These are phyloP conservation scores for Pistacia atlantica DNA, from an alignment of 345 rosid species.

Conservation along the genomic window DNA sequence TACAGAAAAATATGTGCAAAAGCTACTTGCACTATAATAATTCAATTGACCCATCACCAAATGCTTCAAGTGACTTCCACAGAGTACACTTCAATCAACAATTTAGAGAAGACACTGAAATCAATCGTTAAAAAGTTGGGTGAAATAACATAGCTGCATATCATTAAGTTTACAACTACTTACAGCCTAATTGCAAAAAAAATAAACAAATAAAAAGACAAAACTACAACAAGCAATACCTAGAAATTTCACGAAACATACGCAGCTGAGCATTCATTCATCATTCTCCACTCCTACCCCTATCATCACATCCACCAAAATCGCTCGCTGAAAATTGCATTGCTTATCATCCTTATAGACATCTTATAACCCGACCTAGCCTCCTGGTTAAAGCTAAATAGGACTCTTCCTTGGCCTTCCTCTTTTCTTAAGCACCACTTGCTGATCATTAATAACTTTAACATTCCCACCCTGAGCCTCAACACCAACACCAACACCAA, in stretches of 20 bases:
- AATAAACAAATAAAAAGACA: background rate
- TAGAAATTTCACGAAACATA: slow-evolving; percentile 8
- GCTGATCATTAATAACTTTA: slow-evolving; percentile 19
- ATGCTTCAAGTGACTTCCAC: no score
- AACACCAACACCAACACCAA: slow-evolving; percentile 5
- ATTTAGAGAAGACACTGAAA: no score
- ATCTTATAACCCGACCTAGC: background rate
- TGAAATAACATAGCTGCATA: no score
- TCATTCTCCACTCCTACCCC: slow-evolving; percentile 1
- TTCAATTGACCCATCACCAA: no score
- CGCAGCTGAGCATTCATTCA: slow-evolving; percentile 1
- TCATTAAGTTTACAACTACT: slow-evolving; percentile 10
- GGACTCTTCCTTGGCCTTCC: slow-evolving; percentile 85
- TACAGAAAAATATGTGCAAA: no score
- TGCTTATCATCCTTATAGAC: background rate
- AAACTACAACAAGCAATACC: background rate
- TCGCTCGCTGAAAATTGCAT: background rate
- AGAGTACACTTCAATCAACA: no score
- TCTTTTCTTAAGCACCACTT: slow-evolving; percentile 47
- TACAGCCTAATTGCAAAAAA: slow-evolving; percentile 15
- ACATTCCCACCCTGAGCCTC: slow-evolving; percentile 17
- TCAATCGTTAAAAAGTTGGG: no score
- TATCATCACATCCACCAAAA: background rate
- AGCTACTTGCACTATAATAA: no score
- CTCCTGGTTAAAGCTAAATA: background rate